Percentiles rank a stretch among this genome's conserved stretches.
Conservation (phyloP, 306 rosid genomes). For the Dicorynia guianensis region DNA sequence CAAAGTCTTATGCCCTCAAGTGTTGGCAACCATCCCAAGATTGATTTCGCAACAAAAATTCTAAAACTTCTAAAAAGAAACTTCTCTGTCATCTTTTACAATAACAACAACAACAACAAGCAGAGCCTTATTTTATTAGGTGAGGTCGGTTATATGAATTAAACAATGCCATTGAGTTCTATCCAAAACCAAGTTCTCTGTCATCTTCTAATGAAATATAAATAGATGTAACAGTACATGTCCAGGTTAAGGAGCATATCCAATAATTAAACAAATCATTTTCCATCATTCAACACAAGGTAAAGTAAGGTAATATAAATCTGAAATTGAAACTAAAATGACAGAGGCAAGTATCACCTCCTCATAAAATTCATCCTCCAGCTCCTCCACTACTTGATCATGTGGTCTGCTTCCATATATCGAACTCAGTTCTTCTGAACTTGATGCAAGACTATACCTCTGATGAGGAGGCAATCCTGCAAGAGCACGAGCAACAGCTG, state of each 20-base stretch:
- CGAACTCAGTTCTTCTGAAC: constrained; percentile 92
- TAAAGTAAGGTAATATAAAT: constrained; percentile 42
- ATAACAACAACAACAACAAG: no score
- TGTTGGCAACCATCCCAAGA: constrained; percentile 28
- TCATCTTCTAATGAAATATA: constrained; percentile 25
- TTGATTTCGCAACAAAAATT: constrained; percentile 33
- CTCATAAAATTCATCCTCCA: constrained; percentile 88
- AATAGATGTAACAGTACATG: constrained; percentile 20
- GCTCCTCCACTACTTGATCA: constrained; percentile 72
- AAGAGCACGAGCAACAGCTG: constrained; percentile 96
- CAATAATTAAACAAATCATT: constrained; percentile 30
- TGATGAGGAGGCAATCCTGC: constrained; percentile 98
- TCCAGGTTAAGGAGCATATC: constrained; percentile 33
- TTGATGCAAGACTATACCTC: constrained; percentile 79
- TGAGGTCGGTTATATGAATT: no score
- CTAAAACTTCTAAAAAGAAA: constrained; percentile 29
- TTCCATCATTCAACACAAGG: constrained; percentile 34
- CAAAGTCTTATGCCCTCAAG: constrained; percentile 33
- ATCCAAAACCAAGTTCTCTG: no score
- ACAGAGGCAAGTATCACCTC: constrained; percentile 78
- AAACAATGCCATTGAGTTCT: no score
- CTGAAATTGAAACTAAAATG: constrained; percentile 45
- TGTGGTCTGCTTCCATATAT: constrained; percentile 81
- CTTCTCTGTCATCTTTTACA: constrained; percentile 15
- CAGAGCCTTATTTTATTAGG: no score